Evolutionary conservation across 768 basidiomycete species (phyloP).

Genomic region (Mycena vitilis): DNA sequence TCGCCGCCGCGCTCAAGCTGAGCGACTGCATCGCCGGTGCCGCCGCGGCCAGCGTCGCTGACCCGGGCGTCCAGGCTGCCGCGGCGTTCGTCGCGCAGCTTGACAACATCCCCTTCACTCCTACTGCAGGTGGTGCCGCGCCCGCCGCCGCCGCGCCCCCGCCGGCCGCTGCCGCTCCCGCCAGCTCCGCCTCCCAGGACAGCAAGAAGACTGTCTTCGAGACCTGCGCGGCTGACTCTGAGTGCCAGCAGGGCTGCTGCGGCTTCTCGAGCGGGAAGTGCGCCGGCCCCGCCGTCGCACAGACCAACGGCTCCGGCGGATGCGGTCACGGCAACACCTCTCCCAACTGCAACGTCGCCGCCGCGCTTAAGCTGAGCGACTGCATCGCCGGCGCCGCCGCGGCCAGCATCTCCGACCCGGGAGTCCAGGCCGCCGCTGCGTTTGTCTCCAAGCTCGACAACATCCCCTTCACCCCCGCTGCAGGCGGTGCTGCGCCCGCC

Average conservation of each 20-base stretch:
- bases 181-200: too few species aligned
- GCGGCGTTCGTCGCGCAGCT: slow-evolving; percentile 20
- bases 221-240: slow-evolving; percentile 33
- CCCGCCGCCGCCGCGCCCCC: too few species aligned
- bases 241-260: slow-evolving; percentile 39
- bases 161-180: too few species aligned
- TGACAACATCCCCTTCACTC: slow-evolving; percentile 22
- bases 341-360: slow-evolving; percentile 39
- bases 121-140: neutral
- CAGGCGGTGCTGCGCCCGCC: too few species aligned
- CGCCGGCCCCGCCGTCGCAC: slow-evolving; percentile 38
- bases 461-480: slow-evolving; percentile 23
- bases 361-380: slow-evolving; percentile 14
- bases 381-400: slow-evolving; percentile 16
- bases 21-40: slow-evolving; percentile 10
- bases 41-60: slow-evolving; percentile 4
- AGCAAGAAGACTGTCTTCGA: slow-evolving; percentile 38
- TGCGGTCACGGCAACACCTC: slow-evolving; percentile 35
- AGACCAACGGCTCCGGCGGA: slow-evolving; percentile 36
- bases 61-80: slow-evolving; percentile 20
- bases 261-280: slow-evolving; percentile 40
- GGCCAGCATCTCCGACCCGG: slow-evolving; percentile 13
- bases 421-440: slow-evolving; percentile 15
- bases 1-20: slow-evolving; percentile 30
- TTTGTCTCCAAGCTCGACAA: slow-evolving; percentile 21